These are phyloP conservation scores for Malus domestica DNA, from an alignment of 306 rosid genomes.

Conservation along the genomic window DNA sequence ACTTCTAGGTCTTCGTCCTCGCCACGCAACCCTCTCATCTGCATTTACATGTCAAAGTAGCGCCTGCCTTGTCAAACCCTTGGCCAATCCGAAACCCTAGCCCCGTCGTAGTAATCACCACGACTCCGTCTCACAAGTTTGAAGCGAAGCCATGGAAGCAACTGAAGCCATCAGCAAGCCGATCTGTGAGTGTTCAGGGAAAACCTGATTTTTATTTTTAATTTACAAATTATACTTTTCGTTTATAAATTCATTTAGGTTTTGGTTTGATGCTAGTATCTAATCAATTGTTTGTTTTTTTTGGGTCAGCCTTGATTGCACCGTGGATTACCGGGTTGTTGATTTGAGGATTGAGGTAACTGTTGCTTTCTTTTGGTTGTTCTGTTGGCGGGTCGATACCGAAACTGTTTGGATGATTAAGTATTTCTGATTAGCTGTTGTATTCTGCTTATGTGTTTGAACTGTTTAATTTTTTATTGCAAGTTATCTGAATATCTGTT, in stretches of 20 bases:
- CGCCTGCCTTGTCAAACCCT: not conserved
- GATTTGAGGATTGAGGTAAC: not conserved
- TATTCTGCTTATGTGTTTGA: not conserved
- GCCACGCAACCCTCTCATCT: not conserved
- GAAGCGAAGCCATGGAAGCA: not conserved
- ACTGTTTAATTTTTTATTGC: not conserved
- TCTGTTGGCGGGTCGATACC: not conserved
- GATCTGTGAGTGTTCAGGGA: not conserved
- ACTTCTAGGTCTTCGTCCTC: constrained; percentile 1
- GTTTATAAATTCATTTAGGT: not conserved
- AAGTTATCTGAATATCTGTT: not conserved
- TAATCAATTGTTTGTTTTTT: not conserved
- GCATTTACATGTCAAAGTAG: not conserved
- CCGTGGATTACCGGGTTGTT: not conserved
- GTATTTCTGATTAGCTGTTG: not conserved
- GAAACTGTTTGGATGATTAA: not conserved
- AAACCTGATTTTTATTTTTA: not conserved
- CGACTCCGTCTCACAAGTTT: not conserved
- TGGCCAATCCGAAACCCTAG: not conserved
- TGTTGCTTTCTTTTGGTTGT: not conserved
- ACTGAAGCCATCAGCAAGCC: not conserved
- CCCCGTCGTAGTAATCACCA: not conserved
- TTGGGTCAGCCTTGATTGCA: not conserved
- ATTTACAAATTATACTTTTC: not conserved
- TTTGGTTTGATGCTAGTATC: not conserved